These are phyloP conservation scores for Magnusiomyces suaveolens DNA, from an alignment of 1,139 yeast genomes.

Conservation along the genomic window DNA sequence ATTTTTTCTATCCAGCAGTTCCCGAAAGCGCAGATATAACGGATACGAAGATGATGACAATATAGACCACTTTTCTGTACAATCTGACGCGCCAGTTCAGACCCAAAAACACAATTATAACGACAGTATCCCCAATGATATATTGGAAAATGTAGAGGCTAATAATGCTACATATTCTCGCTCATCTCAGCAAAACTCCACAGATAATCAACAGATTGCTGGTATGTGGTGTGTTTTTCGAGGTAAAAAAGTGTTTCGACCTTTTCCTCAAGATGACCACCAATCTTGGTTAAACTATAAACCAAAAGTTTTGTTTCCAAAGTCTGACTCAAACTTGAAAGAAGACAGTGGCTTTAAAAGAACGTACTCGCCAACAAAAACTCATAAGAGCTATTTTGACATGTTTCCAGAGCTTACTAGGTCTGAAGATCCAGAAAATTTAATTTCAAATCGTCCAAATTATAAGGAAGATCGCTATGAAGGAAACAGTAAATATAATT, in stretches of 20 bases:
- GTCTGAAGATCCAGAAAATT: not conserved
- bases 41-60: not conserved
- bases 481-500: too few relatives aligned
- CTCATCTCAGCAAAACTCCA: not conserved
- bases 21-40: not conserved
- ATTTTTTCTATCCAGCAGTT: not conserved
- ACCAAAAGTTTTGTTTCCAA: slow-evolving; percentile 21
- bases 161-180: not conserved
- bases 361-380: too few relatives aligned
- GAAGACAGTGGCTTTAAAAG: not conserved
- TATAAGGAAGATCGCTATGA: too few relatives aligned
- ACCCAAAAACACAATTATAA: too few relatives aligned
- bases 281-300: slow-evolving; percentile 17
- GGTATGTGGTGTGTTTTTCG: slow-evolving; percentile 36
- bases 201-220: slow-evolving; percentile 11
- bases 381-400: not conserved
- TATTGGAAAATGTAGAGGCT: not conserved
- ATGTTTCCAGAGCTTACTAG: not conserved
- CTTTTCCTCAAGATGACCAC: slow-evolving; percentile 25
- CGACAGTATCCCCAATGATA: not conserved
- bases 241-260: slow-evolving; percentile 33
- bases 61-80: too few relatives aligned
- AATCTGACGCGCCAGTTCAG: too few relatives aligned
- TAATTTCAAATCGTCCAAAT: not conserved
- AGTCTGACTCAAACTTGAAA: not conserved